Base-by-base conservation (phyloP, 208 protist genomes). In the Crithidia thermophila region DNA sequence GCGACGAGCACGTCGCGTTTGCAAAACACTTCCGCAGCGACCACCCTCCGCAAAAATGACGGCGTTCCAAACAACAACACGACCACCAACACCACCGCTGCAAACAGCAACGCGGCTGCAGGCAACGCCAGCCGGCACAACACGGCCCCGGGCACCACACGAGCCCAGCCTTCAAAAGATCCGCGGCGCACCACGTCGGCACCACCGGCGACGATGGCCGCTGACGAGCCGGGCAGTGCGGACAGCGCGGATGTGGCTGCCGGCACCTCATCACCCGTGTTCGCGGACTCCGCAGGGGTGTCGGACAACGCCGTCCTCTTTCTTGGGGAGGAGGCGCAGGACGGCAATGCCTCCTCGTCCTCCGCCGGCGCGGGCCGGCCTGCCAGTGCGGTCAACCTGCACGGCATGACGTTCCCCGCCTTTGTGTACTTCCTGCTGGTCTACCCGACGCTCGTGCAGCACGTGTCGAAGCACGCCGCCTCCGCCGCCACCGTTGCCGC, bases 341-440 rank as follows among this genome's bases (percentile, higher is more conserved):
- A 55, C 25, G 33, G 45, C 39, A 27, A 11, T 31, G 20, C 30
- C 4, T 31, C 23, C 49, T 34, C 47, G 2, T 7, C 16, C 34
- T 14, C 33, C 8, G 10, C 34, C 3, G 3, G n/a, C 10, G 46
- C 16, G 23, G 23, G 10, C 13, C 28, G 55, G 31, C 21, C 37
- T 18, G 21, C 16, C 14, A 33, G 20, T 0, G 69, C 60, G 11
- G 55, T 67, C 3, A 59, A 33, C 14, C 5, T 39, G 18, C 40
- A 58, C 13, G 74, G 62, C 31, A 72, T 94, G 23, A 79, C 77
- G 8, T 90, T 91, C 55, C 60, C 74, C 3, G 45, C 69, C n/a
- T 94, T 94, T 42, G 42, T 94, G 13, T 88, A 79, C 66, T 80
- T 94, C 34, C 59, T 94, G 21, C 67, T 82, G 34, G 50, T 74